A percentile compares a stretch with the other conserved stretches of the same genome.
Conservation (phyloP, 306 rosid genomes). For the Trifolium pratense region DNA sequence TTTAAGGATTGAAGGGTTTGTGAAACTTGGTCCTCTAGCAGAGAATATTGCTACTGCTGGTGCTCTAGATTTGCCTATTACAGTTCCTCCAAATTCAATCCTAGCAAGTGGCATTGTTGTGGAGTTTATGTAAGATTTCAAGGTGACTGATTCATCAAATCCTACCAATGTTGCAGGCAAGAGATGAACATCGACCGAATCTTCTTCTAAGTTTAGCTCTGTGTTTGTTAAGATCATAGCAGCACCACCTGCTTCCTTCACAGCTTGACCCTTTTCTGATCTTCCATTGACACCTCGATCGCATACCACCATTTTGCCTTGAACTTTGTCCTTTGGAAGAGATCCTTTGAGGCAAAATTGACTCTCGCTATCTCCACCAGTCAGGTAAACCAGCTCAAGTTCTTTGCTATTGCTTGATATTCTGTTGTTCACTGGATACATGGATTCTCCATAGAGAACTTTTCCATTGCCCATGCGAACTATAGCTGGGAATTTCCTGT, state of each 20-base stretch:
- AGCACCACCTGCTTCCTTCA: slow-evolving; percentile 86
- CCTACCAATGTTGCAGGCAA: slow-evolving; percentile 90
- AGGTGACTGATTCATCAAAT: slow-evolving; percentile 66
- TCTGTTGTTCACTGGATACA: slow-evolving; percentile 63
- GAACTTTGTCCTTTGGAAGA: slow-evolving; percentile 73
- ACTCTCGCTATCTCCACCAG: slow-evolving; percentile 53
- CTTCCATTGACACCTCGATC: slow-evolving; percentile 88
- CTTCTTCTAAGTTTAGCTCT: slow-evolving; percentile 79
- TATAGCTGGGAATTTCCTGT: slow-evolving; percentile 72
- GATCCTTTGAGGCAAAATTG: slow-evolving; percentile 79
- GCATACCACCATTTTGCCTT: slow-evolving; percentile 83
- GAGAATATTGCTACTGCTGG: slow-evolving; percentile 90
- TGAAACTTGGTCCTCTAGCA: slow-evolving; percentile 81
- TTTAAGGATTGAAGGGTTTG: slow-evolving; percentile 88
- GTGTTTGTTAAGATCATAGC: slow-evolving; percentile 89
- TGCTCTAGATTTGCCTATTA: slow-evolving; percentile 69
- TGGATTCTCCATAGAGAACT: slow-evolving; percentile 71
- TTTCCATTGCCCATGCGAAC: slow-evolving; percentile 75
- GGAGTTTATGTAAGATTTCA: slow-evolving; percentile 75
- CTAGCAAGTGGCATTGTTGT: slow-evolving; percentile 64
- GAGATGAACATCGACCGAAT: slow-evolving; percentile 92
- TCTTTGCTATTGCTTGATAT: slow-evolving; percentile 42
- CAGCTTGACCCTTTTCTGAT: slow-evolving; percentile 88
- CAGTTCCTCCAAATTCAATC: slow-evolving; percentile 81
- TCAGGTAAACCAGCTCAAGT: slow-evolving; percentile 65